phyloP scores from a whole-genome alignment of 1,284 basidiomycete species.

The Agroathelia rolfsii region DNA sequence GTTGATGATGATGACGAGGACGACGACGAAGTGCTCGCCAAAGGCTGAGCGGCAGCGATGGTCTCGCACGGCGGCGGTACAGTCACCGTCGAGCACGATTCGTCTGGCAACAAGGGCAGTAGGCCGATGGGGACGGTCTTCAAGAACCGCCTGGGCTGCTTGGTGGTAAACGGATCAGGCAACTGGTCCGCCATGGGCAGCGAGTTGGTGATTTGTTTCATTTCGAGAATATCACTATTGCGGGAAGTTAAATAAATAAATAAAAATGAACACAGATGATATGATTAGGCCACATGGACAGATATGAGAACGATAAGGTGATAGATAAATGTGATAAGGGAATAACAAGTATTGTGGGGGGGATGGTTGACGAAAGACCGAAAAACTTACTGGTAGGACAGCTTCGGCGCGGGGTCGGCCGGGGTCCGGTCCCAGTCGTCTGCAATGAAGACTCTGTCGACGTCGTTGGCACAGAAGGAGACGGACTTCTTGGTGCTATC shows the following conservation, averaged over 20 bases:
- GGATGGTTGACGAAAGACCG: slow-evolving; percentile 7
- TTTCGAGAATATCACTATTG: slow-evolving; percentile 49
- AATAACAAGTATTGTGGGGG: neutral
- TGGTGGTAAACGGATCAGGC: slow-evolving; percentile 26
- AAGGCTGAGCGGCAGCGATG: no score
- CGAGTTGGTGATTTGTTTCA: slow-evolving; percentile 50
- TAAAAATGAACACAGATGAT: neutral
- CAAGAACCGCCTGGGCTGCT: no score
- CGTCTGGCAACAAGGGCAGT: slow-evolving; percentile 33
- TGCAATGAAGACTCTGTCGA: slow-evolving; percentile 46
- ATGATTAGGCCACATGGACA: neutral
- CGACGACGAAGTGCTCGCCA: no score
- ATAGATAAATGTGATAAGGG: slow-evolving; percentile 3
- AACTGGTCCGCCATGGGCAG: slow-evolving; percentile 42
- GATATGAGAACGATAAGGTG: slow-evolving; percentile 19
- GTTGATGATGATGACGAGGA: no score
- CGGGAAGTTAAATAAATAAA: slow-evolving; percentile 3
- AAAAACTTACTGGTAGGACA: slow-evolving; percentile 41
- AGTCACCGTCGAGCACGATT: no score
- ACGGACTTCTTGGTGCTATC: slow-evolving; percentile 55
- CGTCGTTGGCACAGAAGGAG: slow-evolving; percentile 39
- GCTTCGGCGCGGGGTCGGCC: slow-evolving; percentile 32
- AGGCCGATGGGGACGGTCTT: slow-evolving; percentile 43
- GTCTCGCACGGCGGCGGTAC: no score
- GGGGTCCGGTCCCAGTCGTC: slow-evolving; percentile 67